Base-by-base conservation (phyloP, 2,329 filamentous ascomycete genomes). In the Colletotrichum trifolii region DNA sequence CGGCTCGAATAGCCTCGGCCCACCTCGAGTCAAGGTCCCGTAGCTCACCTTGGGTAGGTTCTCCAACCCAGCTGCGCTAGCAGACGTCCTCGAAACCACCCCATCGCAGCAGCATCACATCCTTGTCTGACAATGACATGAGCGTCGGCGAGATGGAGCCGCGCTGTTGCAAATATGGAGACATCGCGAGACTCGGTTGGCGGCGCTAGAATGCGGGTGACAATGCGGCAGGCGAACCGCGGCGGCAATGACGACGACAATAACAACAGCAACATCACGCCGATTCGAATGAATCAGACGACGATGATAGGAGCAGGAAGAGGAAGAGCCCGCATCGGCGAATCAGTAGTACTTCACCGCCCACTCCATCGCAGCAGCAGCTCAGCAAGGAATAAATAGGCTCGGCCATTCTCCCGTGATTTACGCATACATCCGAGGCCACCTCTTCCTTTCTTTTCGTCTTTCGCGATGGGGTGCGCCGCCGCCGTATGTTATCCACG, bases 1-100 rank as follows among this genome's bases (percentile, higher is more conserved):
- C 70, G 39, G 47, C 61, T 12, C 68, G 71, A 45, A 71, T 73
- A 49, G 73, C 72, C 17, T 69, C 69, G 38, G 74, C 79, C 56
- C 79, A 81, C 65, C 66, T 81, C 13, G 66, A 69, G 8, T 77
- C 79, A 49, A 81, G 80, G 79, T 71, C 77, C 66, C 74, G 11
- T 65, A 81, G 33, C 75, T 79, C 77, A 79, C 59, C 76, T 76
- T 2, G 77, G 81, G 65, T 80, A 77, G 81, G 65, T 80, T 81
- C 57, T 78, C 79, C 12, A 75, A 71, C 7, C 54, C 68, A 7
- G 70, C 73, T 13, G 73, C 73, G 49, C 70, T 74, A 36, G 60
- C 54, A 8, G 73, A 71, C 7, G 72, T 79, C 17, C 70, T 68
- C 42, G 61, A 53, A 5, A 79, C 52, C 66, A 69, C 60, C 73